Evolutionary conservation across 148 eudicot genomes (phyloP).

Genomic region (Gaultheria prostrata): DNA sequence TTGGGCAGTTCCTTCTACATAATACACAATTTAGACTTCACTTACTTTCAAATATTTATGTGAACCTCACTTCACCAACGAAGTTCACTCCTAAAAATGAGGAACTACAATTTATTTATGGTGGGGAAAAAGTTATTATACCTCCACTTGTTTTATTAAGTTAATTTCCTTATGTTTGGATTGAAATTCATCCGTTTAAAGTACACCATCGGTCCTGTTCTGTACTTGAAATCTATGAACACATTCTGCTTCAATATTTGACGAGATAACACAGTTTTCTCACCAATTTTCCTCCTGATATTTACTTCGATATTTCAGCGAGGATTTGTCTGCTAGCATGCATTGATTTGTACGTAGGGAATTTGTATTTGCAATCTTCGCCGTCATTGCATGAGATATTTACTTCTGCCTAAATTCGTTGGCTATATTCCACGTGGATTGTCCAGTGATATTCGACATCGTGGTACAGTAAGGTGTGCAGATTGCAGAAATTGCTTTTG

Average conservation of each 20-base stretch:
- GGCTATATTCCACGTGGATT: neutral
- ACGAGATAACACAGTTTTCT: neutral
- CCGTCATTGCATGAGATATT: neutral
- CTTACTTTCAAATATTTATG: neutral
- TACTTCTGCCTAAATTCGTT: neutral
- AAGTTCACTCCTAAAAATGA: neutral
- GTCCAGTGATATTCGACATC: neutral
- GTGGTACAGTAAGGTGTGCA: neutral
- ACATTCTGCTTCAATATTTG: neutral
- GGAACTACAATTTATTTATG: neutral
- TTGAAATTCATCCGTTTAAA: neutral
- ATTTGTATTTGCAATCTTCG: neutral
- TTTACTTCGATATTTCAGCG: neutral
- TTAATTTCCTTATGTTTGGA: neutral
- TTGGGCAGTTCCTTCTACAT: neutral
- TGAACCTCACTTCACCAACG: neutral
- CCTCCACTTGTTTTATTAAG: neutral
- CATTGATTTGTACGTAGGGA: neutral
- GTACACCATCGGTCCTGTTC: neutral
- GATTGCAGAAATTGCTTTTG: neutral
- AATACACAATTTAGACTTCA: neutral
- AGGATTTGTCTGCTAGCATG: neutral
- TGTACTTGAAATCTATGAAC: neutral
- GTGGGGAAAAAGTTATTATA: neutral
- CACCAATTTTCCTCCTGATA: neutral